Evolutionary conservation across 495 filamentous ascomycete genomes (phyloP).

Genomic region (Penicillium mononematosum): DNA sequence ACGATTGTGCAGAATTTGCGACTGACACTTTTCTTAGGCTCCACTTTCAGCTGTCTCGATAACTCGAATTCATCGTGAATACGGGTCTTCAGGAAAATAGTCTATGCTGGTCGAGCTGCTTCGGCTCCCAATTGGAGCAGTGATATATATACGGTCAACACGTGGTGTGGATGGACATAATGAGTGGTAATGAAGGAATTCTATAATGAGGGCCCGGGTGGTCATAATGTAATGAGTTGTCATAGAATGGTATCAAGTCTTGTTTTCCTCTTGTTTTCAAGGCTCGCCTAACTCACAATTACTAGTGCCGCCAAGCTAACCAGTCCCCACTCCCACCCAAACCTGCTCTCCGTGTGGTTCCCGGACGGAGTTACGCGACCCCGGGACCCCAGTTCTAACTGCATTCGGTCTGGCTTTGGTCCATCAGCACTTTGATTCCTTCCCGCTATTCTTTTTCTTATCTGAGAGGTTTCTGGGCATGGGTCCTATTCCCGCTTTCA

Average conservation of each 20-base stretch:
- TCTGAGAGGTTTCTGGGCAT: not conserved
- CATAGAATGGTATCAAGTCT: not conserved
- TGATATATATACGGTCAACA: not conserved
- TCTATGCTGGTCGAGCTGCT: not conserved
- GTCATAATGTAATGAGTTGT: slow-evolving; percentile 5
- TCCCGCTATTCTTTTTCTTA: not conserved
- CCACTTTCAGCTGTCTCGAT: slow-evolving; percentile 15
- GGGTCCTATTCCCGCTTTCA: not conserved
- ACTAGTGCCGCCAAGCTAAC: not conserved
- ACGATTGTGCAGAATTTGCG: not conserved
- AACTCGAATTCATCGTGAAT: slow-evolving; percentile 15
- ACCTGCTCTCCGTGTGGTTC: not conserved
- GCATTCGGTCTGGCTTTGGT: not conserved
- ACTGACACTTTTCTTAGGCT: slow-evolving; percentile 8
- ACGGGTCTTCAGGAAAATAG: not conserved
- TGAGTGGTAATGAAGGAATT: not conserved
- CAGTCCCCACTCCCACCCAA: not conserved
- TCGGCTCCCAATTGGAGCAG: not conserved
- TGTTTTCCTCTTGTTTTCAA: not conserved
- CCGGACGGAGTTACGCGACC: slow-evolving; percentile 1
- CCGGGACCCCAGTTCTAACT: not conserved
- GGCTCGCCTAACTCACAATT: not conserved
- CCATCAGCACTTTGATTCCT: not conserved
- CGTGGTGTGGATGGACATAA: slow-evolving; percentile 1
- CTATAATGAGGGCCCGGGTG: not conserved